A percentile compares a stretch with the other conserved stretches of the same genome.
These are phyloP conservation scores for Aspergillus niger DNA, from an alignment of 2,329 filamentous ascomycete genomes.

Conservation along the genomic window DNA sequence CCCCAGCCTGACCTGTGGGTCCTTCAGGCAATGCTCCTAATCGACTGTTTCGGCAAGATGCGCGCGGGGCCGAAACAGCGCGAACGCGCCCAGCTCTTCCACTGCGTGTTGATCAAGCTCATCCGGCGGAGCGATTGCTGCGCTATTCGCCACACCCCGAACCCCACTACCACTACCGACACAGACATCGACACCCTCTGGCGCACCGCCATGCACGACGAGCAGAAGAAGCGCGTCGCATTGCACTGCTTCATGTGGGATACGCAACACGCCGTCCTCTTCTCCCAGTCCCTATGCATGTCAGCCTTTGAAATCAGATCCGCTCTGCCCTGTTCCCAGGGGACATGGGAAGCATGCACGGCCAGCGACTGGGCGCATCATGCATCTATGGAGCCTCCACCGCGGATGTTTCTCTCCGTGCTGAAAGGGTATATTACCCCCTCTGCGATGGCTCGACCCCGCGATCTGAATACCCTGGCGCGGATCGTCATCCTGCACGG, in stretches of 20 bases:
- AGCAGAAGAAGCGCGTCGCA: constrained; percentile 62
- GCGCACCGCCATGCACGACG: constrained; percentile 56
- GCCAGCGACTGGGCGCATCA: constrained; percentile 54
- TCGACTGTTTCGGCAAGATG: constrained; percentile 67
- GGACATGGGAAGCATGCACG: constrained; percentile 60
- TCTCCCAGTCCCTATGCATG: constrained; percentile 68
- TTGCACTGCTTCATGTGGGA: constrained; percentile 69
- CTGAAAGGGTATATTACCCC: constrained; percentile 61
- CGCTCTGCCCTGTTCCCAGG: constrained; percentile 57
- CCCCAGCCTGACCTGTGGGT: constrained; percentile 63
- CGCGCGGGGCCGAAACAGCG: constrained; percentile 64
- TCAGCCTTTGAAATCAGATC: constrained; percentile 64
- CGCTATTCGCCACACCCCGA: constrained; percentile 40
- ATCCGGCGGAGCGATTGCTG: constrained; percentile 57
- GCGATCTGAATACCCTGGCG: constrained; percentile 54
- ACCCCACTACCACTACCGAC: constrained; percentile 27
- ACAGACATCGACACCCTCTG: constrained; percentile 52
- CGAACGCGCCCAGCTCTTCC: constrained; percentile 64
- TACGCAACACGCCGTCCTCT: constrained; percentile 64
- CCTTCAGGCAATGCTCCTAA: constrained; percentile 61
- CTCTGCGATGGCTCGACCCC: constrained; percentile 36
- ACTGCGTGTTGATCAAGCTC: constrained; percentile 57
- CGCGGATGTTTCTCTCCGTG: constrained; percentile 49
- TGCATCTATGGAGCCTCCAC: constrained; percentile 36
- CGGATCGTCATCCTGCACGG: constrained; percentile 61